Evolutionary conservation across 2,329 filamentous ascomycete genomes (phyloP).

Genomic region (Colletotrichum sp.): DNA sequence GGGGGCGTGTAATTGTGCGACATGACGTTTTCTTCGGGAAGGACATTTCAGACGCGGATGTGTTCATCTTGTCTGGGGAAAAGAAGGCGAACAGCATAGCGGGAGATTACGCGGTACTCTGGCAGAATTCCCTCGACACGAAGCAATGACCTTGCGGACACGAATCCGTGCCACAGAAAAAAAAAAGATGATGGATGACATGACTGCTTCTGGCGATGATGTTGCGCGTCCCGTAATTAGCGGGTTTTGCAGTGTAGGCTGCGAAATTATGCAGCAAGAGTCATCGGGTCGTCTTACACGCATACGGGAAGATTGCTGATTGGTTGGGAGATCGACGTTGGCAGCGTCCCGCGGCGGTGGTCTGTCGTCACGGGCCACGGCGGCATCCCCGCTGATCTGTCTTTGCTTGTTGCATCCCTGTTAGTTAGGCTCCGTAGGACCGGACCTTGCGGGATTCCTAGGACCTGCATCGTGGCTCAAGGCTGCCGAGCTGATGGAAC

Average conservation of each 20-base stretch:
- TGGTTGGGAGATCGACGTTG: background rate
- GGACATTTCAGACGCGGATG: fast-evolving
- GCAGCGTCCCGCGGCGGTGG: background rate
- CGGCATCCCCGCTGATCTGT: background rate
- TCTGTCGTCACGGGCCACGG: background rate
- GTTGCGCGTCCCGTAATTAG: background rate
- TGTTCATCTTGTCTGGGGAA: background rate
- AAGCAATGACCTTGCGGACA: background rate
- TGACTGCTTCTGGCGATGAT: background rate
- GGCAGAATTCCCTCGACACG: background rate
- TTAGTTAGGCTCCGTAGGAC: background rate
- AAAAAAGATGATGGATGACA: background rate
- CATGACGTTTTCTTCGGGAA: background rate
- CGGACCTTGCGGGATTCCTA: background rate
- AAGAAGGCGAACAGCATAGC: background rate
- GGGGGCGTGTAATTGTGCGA: background rate
- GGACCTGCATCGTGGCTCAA: background rate
- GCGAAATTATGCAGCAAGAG: background rate
- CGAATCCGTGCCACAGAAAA: background rate
- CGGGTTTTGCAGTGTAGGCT: background rate
- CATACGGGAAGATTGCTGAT: background rate
- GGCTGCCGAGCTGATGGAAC: background rate
- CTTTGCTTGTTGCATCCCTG: background rate
- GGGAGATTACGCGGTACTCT: background rate
- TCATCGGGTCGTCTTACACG: background rate